These are phyloP conservation scores for Pseudogymnoascus pannorum DNA, from an alignment of 2,329 filamentous ascomycete genomes.

Conservation along the genomic window DNA sequence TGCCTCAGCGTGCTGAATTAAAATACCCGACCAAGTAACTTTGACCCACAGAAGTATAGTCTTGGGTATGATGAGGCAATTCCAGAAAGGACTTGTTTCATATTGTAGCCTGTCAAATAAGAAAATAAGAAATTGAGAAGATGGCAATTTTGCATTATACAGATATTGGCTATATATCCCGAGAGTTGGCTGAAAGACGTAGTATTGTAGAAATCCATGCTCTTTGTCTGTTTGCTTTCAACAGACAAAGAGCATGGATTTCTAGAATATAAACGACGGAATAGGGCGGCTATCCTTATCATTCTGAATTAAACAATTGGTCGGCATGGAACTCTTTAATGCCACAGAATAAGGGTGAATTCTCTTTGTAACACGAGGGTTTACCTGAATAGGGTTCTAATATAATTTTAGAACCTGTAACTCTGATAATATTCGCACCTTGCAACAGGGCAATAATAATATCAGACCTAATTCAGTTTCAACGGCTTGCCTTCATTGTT, in stretches of 20 bases:
- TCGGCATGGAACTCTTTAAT: neutral
- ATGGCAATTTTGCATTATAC: neutral
- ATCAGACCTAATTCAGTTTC: no score
- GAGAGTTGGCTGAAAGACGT: neutral
- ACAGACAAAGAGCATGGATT: neutral
- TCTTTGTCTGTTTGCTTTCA: neutral
- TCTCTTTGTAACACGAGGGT: neutral
- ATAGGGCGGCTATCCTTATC: no score
- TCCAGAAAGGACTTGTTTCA: neutral
- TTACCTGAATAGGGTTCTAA: neutral
- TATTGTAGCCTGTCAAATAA: neutral
- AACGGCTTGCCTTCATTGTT: no score
- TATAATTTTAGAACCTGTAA: no score
- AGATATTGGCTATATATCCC: neutral
- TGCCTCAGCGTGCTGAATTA: neutral
- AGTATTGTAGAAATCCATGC: neutral
- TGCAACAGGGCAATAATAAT: no score
- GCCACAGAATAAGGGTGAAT: neutral
- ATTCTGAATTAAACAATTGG: neutral
- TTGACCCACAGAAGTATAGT: neutral
- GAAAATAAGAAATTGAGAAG: no score
- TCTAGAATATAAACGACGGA: no score
- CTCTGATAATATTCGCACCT: no score
- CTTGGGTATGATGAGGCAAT: neutral
- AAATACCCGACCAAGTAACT: neutral